Conservation (phyloP, 2,329 filamentous ascomycete species). For the Berkeleyomyces basicola region DNA sequence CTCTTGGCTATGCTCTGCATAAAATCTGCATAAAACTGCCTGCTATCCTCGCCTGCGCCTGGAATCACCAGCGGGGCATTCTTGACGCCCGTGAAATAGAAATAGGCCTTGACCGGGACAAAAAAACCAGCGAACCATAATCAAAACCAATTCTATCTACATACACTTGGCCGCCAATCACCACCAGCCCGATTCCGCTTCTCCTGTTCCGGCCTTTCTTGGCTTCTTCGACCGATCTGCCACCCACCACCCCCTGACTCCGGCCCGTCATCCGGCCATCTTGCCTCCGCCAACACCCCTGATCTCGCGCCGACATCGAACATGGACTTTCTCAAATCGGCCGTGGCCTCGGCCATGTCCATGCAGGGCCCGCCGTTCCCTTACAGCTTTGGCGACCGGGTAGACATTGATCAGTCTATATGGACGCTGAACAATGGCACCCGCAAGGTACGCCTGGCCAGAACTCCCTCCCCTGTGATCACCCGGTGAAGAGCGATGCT, state of each 20-base stretch:
- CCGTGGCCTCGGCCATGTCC: slow-evolving; percentile 89
- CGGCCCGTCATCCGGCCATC: background rate
- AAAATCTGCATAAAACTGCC: too few species aligned
- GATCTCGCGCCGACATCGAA: background rate
- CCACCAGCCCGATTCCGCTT: too few species aligned
- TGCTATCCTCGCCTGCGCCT: too few species aligned
- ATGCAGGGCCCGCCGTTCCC: slow-evolving; percentile 76
- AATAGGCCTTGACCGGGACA: too few species aligned
- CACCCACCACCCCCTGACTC: background rate
- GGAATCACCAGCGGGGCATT: too few species aligned
- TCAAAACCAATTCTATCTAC: too few species aligned
- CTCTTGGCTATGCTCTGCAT: too few species aligned
- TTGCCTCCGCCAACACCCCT: background rate
- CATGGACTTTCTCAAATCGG: slow-evolving; percentile 98
- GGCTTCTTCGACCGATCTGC: background rate
- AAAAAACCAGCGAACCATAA: too few species aligned
- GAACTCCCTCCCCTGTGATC: background rate
- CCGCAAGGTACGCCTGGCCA: slow-evolving; percentile 48
- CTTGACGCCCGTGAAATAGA: too few species aligned
- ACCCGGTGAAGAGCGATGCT: background rate
- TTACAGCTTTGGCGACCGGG: slow-evolving; percentile 80
- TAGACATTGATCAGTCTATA: slow-evolving; percentile 83
- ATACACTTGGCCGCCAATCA: too few species aligned
- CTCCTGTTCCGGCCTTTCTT: too few species aligned
- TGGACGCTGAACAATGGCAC: slow-evolving; percentile 96